Evolutionary conservation across 805 yeast genomes (phyloP), one percentile per base, ranked within the genome.

Genomic region (Candida boleticola): DNA sequence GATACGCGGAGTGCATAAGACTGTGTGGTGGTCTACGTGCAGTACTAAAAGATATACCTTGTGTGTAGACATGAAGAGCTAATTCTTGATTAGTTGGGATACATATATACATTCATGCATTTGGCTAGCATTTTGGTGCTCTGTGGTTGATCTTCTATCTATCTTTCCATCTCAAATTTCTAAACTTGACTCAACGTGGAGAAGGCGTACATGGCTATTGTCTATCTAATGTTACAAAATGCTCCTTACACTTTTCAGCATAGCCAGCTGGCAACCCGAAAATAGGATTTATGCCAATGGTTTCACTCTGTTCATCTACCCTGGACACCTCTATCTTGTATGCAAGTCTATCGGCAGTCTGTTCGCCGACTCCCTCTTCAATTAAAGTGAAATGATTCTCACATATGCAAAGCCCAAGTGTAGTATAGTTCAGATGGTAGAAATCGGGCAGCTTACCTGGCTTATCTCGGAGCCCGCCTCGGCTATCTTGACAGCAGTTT

Each of bases 371-470:
- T 25, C 6, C 29, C 26, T 17, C 21, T 31, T 3, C 37, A 6
- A 6, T 26, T 10, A 60, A 36, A 9, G 29, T 27, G 50, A 71
- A 73, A 14, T 47, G 40, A 50, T 80, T 67, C 50, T 81, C 85
- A 14, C 79, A 68, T 36, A 73, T 64, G 36, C 88, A 77, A 22
- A 92, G 65, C 0, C 99, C 99, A 41, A 84, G 65, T 2, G 90
- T 64, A 0, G 82, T 80, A 58, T 93, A 93, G 57, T 90, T 89
- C 1, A 97, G 83, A 56, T 93, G 99, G 61, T 93, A 93, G 44
- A 83, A 84, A 59, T 93, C 99, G 0, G 93, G 81, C 5, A 61
- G 52, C 46, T 76, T 79, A 1, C 88, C 88, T 0, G 98, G 98
- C 60, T 93, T 93, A 59, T 93, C 99, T 36, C 83, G 64, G 17